These are phyloP conservation scores for Termitomyces sp. DNA, from an alignment of 768 basidiomycete species.

Conservation along the genomic window DNA sequence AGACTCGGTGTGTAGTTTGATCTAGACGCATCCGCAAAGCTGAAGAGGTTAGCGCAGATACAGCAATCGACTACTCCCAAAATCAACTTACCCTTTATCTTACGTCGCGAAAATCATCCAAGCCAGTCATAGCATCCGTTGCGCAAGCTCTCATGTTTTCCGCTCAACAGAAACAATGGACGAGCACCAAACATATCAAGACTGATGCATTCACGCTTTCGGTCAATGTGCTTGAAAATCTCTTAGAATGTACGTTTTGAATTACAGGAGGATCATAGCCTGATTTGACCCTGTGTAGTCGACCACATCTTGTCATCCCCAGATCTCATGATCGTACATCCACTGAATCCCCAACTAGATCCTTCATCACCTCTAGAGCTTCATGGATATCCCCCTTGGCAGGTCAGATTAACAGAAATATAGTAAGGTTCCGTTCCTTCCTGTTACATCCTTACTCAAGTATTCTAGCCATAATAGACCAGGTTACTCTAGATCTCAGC, in stretches of 20 bases:
- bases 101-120: slow-evolving; percentile 57
- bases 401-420: slow-evolving; percentile 77
- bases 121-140: slow-evolving; percentile 58
- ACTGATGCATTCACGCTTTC: slow-evolving; percentile 31
- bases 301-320: slow-evolving; percentile 58
- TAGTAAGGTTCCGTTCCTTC: slow-evolving; percentile 42
- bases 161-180: slow-evolving; percentile 20
- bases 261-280: background rate
- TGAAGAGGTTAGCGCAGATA: background rate
- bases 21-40: background rate
- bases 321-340: slow-evolving; percentile 76
- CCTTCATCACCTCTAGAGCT: slow-evolving; percentile 54
- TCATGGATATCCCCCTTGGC: slow-evolving; percentile 82
- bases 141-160: slow-evolving; percentile 43
- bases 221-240: slow-evolving; percentile 39
- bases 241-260: slow-evolving; percentile 55
- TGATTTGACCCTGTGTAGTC: slow-evolving; percentile 28
- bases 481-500: background rate
- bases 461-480: slow-evolving; percentile 26
- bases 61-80: slow-evolving; percentile 3
- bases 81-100: slow-evolving; percentile 48
- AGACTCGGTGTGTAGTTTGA: background rate
- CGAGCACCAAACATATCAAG: slow-evolving; percentile 16
- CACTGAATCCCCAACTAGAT: slow-evolving; percentile 36
- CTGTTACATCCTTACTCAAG: background rate